These are phyloP conservation scores for Talaromyces sp. DNA, from an alignment of 2,329 filamentous ascomycete species.

Conservation along the genomic window DNA sequence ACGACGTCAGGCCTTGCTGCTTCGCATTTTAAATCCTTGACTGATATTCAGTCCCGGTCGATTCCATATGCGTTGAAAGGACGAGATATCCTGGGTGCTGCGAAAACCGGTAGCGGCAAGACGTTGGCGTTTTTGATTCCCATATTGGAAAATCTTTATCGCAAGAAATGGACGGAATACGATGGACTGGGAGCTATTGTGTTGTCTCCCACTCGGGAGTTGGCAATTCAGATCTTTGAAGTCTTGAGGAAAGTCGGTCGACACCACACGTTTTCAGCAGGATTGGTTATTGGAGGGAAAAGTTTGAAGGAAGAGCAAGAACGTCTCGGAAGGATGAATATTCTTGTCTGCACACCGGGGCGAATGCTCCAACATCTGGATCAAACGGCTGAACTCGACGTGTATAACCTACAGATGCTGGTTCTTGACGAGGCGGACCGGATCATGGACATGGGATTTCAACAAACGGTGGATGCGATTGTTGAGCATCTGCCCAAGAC, in stretches of 20 bases:
- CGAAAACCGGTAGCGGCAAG: conserved; percentile 93
- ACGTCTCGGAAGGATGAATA: conserved; percentile 86
- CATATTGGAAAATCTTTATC: conserved; percentile 86
- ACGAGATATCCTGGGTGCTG: conserved; percentile 82
- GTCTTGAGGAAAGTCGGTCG: conserved; percentile 85
- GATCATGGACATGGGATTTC: conserved; percentile 97
- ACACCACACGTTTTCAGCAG: conserved; percentile 85
- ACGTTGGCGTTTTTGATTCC: conserved; percentile 89
- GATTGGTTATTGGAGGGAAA: conserved; percentile 90
- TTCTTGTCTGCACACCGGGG: conserved; percentile 89
- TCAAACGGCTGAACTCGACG: conserved; percentile 83
- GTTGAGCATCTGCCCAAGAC: conserved; percentile 81
- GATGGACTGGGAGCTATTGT: conserved; percentile 91
- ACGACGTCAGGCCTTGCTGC: conserved; percentile 74
- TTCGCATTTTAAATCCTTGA: conserved; percentile 84
- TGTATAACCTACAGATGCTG: conserved; percentile 84
- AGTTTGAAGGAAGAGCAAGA: conserved; percentile 82
- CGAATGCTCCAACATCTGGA: conserved; percentile 94
- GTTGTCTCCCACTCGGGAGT: conserved; percentile 86
- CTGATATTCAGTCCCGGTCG: conserved; percentile 86
- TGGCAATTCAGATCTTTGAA: conserved; percentile 95
- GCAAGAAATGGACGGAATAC: conserved; percentile 79
- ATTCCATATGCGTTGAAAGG: conserved; percentile 82
- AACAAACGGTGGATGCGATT: conserved; percentile 83
- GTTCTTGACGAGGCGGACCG: conserved; percentile 94